These are phyloP conservation scores for Arthonia radiata DNA, from an alignment of 495 filamentous ascomycete species.

Conservation along the genomic window DNA sequence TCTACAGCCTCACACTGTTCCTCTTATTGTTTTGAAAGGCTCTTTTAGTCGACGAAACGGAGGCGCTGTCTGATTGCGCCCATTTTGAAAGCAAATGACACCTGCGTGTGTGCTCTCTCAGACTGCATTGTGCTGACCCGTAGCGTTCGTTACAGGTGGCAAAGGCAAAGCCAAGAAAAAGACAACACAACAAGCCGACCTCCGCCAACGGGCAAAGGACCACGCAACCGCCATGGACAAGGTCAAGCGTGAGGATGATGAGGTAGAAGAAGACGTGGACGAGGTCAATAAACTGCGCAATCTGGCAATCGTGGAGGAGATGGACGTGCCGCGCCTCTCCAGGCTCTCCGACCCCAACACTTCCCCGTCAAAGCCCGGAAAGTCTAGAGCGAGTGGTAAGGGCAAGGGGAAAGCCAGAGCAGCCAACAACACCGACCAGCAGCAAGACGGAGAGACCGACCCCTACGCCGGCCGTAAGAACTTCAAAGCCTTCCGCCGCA, in stretches of 20 bases:
- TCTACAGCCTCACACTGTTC: too few relatives aligned
- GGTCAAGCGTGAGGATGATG: slow-evolving; percentile 37
- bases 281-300: slow-evolving; percentile 26
- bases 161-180: slow-evolving; percentile 6
- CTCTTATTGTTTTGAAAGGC: too few relatives aligned
- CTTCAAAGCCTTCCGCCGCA: slow-evolving; percentile 71
- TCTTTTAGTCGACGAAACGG: slow-evolving; percentile 1
- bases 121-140: too few relatives aligned
- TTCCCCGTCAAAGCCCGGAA: too few relatives aligned
- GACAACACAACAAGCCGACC: slow-evolving; percentile 15
- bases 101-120: slow-evolving; percentile 8
- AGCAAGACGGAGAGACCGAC: slow-evolving; percentile 52
- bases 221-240: slow-evolving; percentile 40
- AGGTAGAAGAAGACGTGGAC: slow-evolving; percentile 38
- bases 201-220: too few relatives aligned
- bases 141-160: too few relatives aligned
- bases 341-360: slow-evolving; percentile 4
- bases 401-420: slow-evolving; percentile 6
- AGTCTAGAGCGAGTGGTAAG: too few relatives aligned
- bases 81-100: slow-evolving; percentile 5
- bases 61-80: slow-evolving; percentile 3
- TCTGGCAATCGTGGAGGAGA: slow-evolving; percentile 57
- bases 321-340: slow-evolving; percentile 19
- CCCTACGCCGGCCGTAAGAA: slow-evolving; percentile 91
- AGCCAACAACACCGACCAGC: slow-evolving; percentile 14